Evolutionary conservation across 2,329 filamentous ascomycete species (phyloP).

Genomic region (Leptodontidium sp.): DNA sequence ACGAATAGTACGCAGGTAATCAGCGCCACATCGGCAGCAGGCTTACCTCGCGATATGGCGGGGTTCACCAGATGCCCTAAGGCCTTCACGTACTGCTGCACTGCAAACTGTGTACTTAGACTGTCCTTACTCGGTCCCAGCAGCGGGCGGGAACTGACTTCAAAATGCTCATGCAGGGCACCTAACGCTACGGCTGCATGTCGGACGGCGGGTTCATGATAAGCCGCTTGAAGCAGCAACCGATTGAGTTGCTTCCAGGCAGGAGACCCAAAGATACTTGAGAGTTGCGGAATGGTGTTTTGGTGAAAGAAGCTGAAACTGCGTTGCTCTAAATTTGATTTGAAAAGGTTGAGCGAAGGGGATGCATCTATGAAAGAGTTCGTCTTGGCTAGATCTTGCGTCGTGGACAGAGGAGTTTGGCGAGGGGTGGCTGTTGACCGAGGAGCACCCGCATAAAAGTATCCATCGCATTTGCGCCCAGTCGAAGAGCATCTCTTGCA

Average conservation of each 20-base stretch:
- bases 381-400: constrained; percentile 8
- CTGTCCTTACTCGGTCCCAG: background rate
- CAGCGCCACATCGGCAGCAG: constrained; percentile 27
- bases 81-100: constrained; percentile 32
- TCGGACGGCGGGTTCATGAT: constrained; percentile 33
- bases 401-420: background rate
- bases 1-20: constrained; percentile 34
- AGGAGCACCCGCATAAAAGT: constrained; percentile 15
- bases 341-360: background rate
- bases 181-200: constrained; percentile 37
- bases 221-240: constrained; percentile 34
- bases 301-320: constrained; percentile 37
- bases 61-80: constrained; percentile 28
- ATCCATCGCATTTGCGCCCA: constrained; percentile 35
- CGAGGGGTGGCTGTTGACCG: background rate
- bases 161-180: constrained; percentile 28
- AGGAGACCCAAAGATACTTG: constrained; percentile 29
- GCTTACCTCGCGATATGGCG: constrained; percentile 16
- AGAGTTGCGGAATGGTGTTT: constrained; percentile 28
- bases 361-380: background rate
- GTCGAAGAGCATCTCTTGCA: constrained; percentile 35
- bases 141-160: constrained; percentile 6
- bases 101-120: constrained; percentile 21
- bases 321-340: constrained; percentile 15
- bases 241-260: constrained; percentile 31